Evolutionary conservation across 768 basidiomycete species (phyloP), one percentile per base, ranked within the genome.

Genomic region (Gymnopilus dilepis): DNA sequence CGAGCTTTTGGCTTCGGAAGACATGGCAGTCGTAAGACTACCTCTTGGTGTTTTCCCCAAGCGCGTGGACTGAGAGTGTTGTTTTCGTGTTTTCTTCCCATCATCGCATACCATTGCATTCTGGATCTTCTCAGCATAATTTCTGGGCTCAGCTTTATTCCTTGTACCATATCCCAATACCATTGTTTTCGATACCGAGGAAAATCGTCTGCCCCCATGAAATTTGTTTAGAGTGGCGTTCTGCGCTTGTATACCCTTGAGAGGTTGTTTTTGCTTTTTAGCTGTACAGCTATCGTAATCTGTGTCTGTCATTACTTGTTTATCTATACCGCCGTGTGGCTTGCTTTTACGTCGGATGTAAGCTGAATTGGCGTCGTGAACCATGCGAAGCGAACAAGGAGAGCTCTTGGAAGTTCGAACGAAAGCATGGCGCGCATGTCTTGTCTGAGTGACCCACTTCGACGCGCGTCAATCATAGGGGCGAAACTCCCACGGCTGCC

Each of bases 41-140:
- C 83, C 83, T 6, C 64, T 83, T n/a, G 82, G 82, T 7, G 65
- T 76, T 37, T 73, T 82, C 69, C 65, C 70, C 61, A 73, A 70
- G 65, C 70, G 69, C 37, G 64, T 65, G 58, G 62, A 65, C 48
- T 65, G 51, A 52, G 28, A 41, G n/a, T 54, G 22, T 24, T 24
- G 56, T 30, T 43, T 40, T 37, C 15, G 31, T 59, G 22, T 26
- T 41, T 40, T 45, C 31, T n/a, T 43, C 15, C 15, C 34, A n/a
- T 22, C 17, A n/a, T 33, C 17, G 54, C 21, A 53, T 30, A 37
- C 28, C 24, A 30, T 37, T 15, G 42, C 21, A 34, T 54, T 48
- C 52, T 17, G 30, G 42, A 12, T 38, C 41, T 31, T 26, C 38
- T 24, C 37, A 8, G 19, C 57, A 48, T 50, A 19, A 58, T 48